A percentile compares a stretch with the other conserved stretches of the same genome.
Conservation (phyloP, 306 rosid genomes). For the Sophora flavescens region DNA sequence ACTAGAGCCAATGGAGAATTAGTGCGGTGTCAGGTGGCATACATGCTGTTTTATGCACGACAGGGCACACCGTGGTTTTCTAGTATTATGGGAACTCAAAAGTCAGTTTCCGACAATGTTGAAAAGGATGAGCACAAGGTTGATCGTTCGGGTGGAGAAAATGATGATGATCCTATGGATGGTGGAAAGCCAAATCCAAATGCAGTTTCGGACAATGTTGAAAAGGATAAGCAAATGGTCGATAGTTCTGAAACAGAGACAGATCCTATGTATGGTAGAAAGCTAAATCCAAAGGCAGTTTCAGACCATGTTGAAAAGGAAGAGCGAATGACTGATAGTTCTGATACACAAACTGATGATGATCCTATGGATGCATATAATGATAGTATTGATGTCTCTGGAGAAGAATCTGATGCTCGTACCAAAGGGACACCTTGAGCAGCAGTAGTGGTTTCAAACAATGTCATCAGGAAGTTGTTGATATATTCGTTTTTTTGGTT, state of each 20-base stretch:
- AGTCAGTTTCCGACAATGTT: neutral
- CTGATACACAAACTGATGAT: constrained; percentile 11
- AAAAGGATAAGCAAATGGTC: neutral
- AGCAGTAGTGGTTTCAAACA: neutral
- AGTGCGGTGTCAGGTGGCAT: constrained; percentile 61
- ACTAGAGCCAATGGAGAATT: constrained; percentile 49
- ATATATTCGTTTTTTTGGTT: constrained; percentile 47
- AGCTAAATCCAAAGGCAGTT: no score
- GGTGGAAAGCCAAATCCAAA: no score
- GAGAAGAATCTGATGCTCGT: neutral
- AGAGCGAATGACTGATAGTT: neutral
- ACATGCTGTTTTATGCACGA: constrained; percentile 71
- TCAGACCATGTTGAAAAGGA: no score
- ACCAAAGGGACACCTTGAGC: neutral
- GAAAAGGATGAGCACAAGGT: neutral
- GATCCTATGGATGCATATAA: constrained; percentile 20
- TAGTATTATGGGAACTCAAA: constrained; percentile 44
- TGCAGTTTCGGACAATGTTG: no score
- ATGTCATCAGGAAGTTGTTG: constrained; percentile 15
- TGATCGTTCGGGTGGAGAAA: neutral
- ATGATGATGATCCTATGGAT: neutral
- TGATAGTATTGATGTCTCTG: constrained; percentile 13
- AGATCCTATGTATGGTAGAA: constrained; percentile 2
- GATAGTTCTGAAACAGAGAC: constrained; percentile 6
- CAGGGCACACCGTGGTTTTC: constrained; percentile 73